Evolutionary conservation across 2,329 filamentous ascomycete species (phyloP), one percentile per base, ranked within the genome.

Genomic region (Colletotrichum zoysiae): DNA sequence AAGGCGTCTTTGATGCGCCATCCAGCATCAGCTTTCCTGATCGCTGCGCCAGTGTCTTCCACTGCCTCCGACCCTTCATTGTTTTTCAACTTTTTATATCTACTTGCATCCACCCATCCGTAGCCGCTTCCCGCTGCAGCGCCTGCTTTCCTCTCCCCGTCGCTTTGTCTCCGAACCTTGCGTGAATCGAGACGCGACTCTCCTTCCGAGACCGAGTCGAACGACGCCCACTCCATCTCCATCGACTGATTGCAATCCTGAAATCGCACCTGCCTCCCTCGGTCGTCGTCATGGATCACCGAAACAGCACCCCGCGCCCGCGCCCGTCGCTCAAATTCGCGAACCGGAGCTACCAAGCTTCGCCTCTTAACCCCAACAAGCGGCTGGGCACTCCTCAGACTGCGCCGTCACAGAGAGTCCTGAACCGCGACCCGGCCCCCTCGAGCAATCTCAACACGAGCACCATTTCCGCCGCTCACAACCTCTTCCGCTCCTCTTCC

Each of bases 241-340:
- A 55, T 33, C 62, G 38, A 53, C 61, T 62, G 62, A 69, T 67
- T 35, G 38, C 63, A 72, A 72, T 48, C 57, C 60, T 8, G 4
- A 58, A 40, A n/a, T 20, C 35, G 35, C 26, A 23, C 57, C 26
- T 48, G 14, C 14, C 30, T 20, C 50, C 38, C 50, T 38, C 33
- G 23, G 42, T 30, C 33, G 57, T 56, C 74, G 59, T 57, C 26
- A 75, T 75, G 74, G 74, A 75, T 26, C 66, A 65, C 70, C 74
- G 73, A 65, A 79, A 77, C 65, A 77, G 78, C 77, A 84, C 83
- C 33, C 83, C 83, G 51, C 78, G 78, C 63, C 77, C 83, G 67
- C 82, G 82, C 61, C 80, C 83, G 65, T 80, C 79, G 63, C 78
- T 85, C 65, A 82, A 83, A 38, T 85, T 85, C 74, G 82, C 83